A percentile compares a stretch with the other conserved stretches of the same genome.
These are phyloP conservation scores for Acer campestre DNA, from an alignment of 345 rosid species.

Conservation along the genomic window DNA sequence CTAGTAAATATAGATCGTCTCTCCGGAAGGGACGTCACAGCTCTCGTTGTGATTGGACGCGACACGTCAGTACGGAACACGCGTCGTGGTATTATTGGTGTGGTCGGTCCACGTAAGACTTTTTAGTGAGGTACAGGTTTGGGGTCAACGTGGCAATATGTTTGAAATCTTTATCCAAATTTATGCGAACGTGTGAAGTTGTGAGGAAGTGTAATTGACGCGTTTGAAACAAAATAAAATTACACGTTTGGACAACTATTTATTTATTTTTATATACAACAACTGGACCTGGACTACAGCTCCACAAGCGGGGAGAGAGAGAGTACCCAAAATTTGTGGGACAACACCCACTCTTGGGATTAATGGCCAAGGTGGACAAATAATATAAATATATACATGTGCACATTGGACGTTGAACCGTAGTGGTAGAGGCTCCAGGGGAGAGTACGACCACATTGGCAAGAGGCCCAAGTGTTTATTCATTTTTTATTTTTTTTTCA, in stretches of 20 bases:
- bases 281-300: too few relatives aligned
- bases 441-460: too few relatives aligned
- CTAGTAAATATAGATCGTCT: neutral
- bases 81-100: constrained; percentile 19
- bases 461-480: too few relatives aligned
- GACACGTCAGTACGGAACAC: neutral
- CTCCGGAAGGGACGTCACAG: constrained; percentile 31
- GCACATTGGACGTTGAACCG: too few relatives aligned
- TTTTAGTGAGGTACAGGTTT: neutral
- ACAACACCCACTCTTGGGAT: too few relatives aligned
- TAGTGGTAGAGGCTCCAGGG: too few relatives aligned
- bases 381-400: too few relatives aligned
- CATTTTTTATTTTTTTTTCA: too few relatives aligned
- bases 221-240: neutral
- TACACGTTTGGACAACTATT: neutral
- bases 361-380: too few relatives aligned
- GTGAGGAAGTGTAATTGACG: neutral
- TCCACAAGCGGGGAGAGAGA: too few relatives aligned
- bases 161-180: neutral
- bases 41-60: constrained; percentile 17
- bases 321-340: too few relatives aligned
- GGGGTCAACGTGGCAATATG: neutral
- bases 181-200: neutral
- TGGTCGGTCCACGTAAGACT: neutral
- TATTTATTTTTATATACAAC: too few relatives aligned